Base-by-base conservation (phyloP, 768 basidiomycete genomes). In the Imleria badia region DNA sequence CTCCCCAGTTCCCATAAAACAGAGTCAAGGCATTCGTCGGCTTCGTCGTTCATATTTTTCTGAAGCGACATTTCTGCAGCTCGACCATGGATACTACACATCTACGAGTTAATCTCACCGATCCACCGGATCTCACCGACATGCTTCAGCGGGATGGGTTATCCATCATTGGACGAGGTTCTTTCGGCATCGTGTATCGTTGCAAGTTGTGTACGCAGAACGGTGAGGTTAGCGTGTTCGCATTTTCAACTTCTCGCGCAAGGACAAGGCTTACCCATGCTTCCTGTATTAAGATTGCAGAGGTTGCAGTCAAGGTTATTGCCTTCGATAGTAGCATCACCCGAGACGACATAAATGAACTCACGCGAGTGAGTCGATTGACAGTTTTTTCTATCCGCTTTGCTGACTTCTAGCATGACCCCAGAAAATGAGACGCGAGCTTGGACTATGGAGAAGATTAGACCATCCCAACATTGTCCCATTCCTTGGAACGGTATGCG, bases 381-480 rank as follows among this genome's bases (percentile, higher is more conserved):
- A 33, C 30, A 9, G 31, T 4, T 30, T 22, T 14, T 9, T 39
- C 17, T 3, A 19, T 3, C 1, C 11, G 11, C 4, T 35, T 26
- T 2, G 23, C 33, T 56, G 34, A 54, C n/a, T 8, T 34, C 15
- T 13, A 1, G 9, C 13, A 3, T 20, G 5, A 14, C 26, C n/a
- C 12, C 15, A 58, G 57, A 51, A 51, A 47, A 17, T 39, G 12
- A 51, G 3, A 15, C 57, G 57, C 2, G 57, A 58, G 13, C 34
- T 35, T 14, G 48, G 34, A 36, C 7, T 58, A 36, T 58, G 57
- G 57, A 57, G 20, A 30, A 44, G 40, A 41, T 8, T 58, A 5
- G n/a, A 49, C 7, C 44, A 57, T 5, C 58, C 35, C 4, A 58
- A 58, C 49, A 57, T 59, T 10, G 55, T 59, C 14, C 48, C 49